Base-by-base conservation (phyloP, 1,139 yeast species). In the Blastobotrys niveus region DNA sequence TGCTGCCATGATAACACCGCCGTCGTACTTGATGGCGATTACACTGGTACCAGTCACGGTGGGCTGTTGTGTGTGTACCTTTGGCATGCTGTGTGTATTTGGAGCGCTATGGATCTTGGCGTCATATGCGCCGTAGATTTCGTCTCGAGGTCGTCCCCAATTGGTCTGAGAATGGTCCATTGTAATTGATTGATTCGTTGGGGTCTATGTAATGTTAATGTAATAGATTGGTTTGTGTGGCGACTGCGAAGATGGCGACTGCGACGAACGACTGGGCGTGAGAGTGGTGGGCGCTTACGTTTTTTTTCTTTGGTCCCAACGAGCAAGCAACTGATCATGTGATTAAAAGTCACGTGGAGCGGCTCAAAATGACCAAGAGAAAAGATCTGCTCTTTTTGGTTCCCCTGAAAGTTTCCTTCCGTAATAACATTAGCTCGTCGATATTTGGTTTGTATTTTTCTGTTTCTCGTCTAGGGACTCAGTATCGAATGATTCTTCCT, bases 11-110 rank as follows among this genome's bases (percentile, higher is more conserved):
- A 91, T 77, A 44, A 91, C 81, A 30, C 99, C 99, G 55, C 84
- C 85, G 54, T 85, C 73, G 69, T 80, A 93, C 66, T 89, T 91
- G 67, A 89, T 74, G 6, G 94, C 94, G 56, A 93, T 75, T 20
- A 91, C 98, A 29, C 96, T 86, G 1, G 97, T 87, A 62, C 98
- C 97, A 8, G 99, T 91, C 47, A 93, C 87, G 56, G 86, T 83
- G 37, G 99, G 99, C 60, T 80, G 86, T 65, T 87, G 95, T 3
- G 98, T 89, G 65, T 85, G 82, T 79, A 80, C 78, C 50, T 72
- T 77, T 7, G 43, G 43, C 29, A 29, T 22, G 15, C 27, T 35
- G 22, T 20, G 17, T 29, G 51, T 47, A 48, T 48, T 52, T 37
- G 62, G 62, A n/a, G 85, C 76, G 52, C 79, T 69, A 52, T 95